phyloP scores from a whole-genome alignment of 805 yeast genomes.

The Zygoascus flipseniorum region DNA sequence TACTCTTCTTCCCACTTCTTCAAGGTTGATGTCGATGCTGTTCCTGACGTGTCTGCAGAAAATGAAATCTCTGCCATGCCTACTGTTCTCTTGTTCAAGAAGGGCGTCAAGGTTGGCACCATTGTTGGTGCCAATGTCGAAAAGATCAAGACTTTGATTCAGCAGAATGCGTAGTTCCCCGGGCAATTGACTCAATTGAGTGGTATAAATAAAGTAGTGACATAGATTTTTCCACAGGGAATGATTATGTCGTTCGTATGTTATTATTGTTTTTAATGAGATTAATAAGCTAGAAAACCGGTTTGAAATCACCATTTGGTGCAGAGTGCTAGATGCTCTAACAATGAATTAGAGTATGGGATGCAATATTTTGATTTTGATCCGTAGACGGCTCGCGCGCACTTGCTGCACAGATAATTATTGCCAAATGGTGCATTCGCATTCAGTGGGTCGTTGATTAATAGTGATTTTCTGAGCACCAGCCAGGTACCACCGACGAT shows the following conservation, averaged over 20 bases:
- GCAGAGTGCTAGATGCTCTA: too few species aligned
- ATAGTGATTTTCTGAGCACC: too few species aligned
- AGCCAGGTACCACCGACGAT: too few species aligned
- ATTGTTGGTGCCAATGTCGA: slow-evolving; percentile 84
- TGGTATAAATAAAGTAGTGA: background rate
- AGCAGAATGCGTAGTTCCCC: slow-evolving; percentile 31
- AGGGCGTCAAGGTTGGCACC: slow-evolving; percentile 68
- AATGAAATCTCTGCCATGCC: slow-evolving; percentile 59
- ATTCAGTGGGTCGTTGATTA: background rate
- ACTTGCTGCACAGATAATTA: too few species aligned
- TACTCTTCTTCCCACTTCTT: slow-evolving; percentile 64
- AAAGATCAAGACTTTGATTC: slow-evolving; percentile 48
- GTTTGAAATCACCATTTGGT: too few species aligned
- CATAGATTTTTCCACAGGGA: background rate
- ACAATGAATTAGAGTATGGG: too few species aligned
- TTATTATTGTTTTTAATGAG: background rate
- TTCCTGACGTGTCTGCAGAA: slow-evolving; percentile 65
- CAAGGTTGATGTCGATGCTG: slow-evolving; percentile 88
- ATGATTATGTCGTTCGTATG: background rate
- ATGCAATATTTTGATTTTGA: too few species aligned
- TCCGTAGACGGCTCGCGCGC: too few species aligned
- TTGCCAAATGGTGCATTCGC: background rate
- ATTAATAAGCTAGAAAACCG: background rate
- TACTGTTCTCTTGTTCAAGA: slow-evolving; percentile 67
- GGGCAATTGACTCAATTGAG: background rate